Evolutionary conservation across 176 grass and related monocot species (phyloP).

Genomic region (Carex kokanica): DNA sequence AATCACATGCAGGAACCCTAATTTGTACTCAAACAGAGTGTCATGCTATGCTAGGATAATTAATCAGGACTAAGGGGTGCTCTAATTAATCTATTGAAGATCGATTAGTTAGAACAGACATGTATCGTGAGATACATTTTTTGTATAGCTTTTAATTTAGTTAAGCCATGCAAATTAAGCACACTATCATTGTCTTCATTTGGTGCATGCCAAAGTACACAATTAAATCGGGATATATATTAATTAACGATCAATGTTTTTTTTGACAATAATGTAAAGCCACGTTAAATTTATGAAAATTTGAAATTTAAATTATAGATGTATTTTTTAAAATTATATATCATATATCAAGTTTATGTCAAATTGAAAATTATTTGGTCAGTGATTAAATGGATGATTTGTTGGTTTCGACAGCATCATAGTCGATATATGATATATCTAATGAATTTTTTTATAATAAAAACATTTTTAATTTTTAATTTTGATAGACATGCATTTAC

Average conservation of each 20-base stretch:
- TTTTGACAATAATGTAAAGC: neutral
- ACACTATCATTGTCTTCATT: too few relatives aligned
- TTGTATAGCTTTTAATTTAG: neutral
- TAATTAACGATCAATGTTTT: neutral
- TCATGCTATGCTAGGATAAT: constrained; percentile 10
- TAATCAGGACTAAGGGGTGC: too few relatives aligned
- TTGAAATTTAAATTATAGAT: neutral
- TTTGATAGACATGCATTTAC: too few relatives aligned
- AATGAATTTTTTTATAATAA: too few relatives aligned
- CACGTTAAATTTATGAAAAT: neutral
- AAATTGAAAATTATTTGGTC: neutral
- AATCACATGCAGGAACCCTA: constrained; percentile 16
- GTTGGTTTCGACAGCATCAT: too few relatives aligned
- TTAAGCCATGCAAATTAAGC: too few relatives aligned
- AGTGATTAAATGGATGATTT: neutral
- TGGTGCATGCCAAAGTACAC: neutral
- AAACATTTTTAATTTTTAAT: too few relatives aligned
- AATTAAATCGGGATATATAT: neutral
- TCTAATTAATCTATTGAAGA: neutral
- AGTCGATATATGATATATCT: too few relatives aligned
- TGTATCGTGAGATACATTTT: neutral
- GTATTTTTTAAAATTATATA: neutral
- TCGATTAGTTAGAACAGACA: neutral
- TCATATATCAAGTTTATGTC: neutral
- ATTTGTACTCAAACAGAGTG: constrained; percentile 11